Evolutionary conservation across 768 basidiomycete species (phyloP).

Genomic region (Russula foetens): DNA sequence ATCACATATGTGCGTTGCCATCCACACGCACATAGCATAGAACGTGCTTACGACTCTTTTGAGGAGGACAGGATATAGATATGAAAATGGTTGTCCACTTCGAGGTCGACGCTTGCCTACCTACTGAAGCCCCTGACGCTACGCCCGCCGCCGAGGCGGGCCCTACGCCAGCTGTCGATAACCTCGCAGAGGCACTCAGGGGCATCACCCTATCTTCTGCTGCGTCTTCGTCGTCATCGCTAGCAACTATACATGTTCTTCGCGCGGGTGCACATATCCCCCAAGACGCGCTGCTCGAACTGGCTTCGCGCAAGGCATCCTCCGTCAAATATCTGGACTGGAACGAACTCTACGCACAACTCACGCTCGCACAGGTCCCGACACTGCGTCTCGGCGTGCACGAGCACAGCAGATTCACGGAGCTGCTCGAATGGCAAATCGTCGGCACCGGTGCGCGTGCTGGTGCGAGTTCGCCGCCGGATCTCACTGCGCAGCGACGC

Average conservation of each 20-base stretch:
- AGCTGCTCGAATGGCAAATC: conserved; percentile 38
- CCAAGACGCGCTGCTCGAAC: conserved; percentile 24
- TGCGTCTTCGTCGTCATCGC: not conserved
- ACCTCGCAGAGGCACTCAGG: conserved; percentile 19
- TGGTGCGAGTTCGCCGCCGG: not conserved
- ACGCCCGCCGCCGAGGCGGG: not conserved
- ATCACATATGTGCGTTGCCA: conserved; percentile 46
- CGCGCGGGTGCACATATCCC: conserved; percentile 13
- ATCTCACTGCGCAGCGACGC: not conserved
- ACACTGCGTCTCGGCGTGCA: conserved; percentile 56
- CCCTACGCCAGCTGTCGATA: conserved; percentile 10
- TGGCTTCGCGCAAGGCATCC: conserved; percentile 26
- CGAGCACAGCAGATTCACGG: conserved; percentile 42
- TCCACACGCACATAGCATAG: not conserved
- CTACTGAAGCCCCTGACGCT: not conserved
- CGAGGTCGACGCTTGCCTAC: conserved; percentile 39
- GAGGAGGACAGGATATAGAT: conserved; percentile 41
- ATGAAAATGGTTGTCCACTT: conserved; percentile 54
- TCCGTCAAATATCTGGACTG: conserved; percentile 37
- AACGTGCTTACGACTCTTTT: not conserved
- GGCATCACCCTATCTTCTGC: conserved; percentile 10
- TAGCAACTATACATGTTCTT: not conserved
- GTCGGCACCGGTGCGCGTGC: no score
- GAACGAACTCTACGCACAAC: conserved; percentile 54
- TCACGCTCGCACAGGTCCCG: conserved; percentile 60